phyloP scores from a whole-genome alignment of 345 rosid species.

The Acer yangbiense region DNA sequence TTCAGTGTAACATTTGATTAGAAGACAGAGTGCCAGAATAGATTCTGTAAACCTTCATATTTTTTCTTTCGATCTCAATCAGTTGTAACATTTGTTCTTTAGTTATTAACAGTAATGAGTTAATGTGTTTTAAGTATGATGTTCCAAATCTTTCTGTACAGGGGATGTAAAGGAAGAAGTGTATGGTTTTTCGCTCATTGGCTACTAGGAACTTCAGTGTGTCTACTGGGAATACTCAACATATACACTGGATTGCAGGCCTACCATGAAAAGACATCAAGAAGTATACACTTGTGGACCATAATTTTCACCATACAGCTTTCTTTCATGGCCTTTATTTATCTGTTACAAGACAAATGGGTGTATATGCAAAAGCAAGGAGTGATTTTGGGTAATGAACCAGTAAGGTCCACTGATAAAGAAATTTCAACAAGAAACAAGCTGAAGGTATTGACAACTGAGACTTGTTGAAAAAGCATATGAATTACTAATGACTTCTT shows the following conservation, averaged over 20 bases:
- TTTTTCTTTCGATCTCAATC: background rate
- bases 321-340: conserved; percentile 39
- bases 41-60: background rate
- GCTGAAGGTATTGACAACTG: conserved; percentile 21
- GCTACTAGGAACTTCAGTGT: conserved; percentile 49
- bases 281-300: conserved; percentile 50
- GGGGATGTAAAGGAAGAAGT: conserved; percentile 56
- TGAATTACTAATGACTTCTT: background rate
- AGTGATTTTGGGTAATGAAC: conserved; percentile 37
- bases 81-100: background rate
- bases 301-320: conserved; percentile 43
- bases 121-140: background rate
- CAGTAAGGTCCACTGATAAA: conserved; percentile 22
- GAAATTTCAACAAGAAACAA: conserved; percentile 17
- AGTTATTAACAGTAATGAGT: background rate
- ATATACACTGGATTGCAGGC: conserved; percentile 57
- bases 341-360: conserved; percentile 72
- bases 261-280: conserved; percentile 53
- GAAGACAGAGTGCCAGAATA: background rate
- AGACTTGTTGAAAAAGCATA: conserved; percentile 22
- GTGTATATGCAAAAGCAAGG: conserved; percentile 48
- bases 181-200: conserved; percentile 59
- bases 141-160: conserved; percentile 19
- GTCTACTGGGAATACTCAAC: conserved; percentile 52
- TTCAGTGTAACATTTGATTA: background rate